phyloP scores from a whole-genome alignment of 2,329 filamentous ascomycete species.

The Colletotrichum paranaense region DNA sequence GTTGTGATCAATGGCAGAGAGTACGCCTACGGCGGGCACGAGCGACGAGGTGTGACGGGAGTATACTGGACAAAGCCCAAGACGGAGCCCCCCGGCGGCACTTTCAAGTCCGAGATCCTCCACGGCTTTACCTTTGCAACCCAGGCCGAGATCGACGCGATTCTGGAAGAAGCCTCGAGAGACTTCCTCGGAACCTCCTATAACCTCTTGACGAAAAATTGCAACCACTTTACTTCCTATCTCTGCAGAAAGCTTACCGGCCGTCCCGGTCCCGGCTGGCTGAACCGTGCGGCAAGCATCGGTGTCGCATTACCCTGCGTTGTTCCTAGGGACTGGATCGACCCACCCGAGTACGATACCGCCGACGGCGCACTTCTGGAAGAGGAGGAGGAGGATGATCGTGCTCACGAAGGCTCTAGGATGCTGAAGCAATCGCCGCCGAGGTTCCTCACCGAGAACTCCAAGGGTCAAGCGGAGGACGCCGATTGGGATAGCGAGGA shows the following conservation, averaged over 20 bases:
- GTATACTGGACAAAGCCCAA: conserved; percentile 86
- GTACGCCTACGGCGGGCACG: conserved; percentile 88
- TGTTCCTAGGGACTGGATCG: conserved; percentile 85
- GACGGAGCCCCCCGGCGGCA: conserved; percentile 80
- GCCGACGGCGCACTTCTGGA: conserved; percentile 77
- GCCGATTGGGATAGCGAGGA: conserved; percentile 59
- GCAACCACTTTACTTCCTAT: conserved; percentile 88
- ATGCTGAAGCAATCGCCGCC: conserved; percentile 62
- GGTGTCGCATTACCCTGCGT: conserved; percentile 85
- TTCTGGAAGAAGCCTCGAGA: conserved; percentile 75
- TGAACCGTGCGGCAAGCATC: conserved; percentile 87
- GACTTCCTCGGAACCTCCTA: conserved; percentile 82
- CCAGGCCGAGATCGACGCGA: conserved; percentile 75
- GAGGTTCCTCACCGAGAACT: conserved; percentile 40
- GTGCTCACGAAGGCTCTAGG: conserved; percentile 63
- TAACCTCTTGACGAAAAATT: conserved; percentile 86
- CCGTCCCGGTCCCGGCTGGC: conserved; percentile 76
- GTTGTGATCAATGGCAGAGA: conserved; percentile 84
- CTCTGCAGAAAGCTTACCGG: conserved; percentile 80
- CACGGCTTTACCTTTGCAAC: conserved; percentile 82
- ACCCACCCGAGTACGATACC: conserved; percentile 80
- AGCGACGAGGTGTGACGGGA: conserved; percentile 75
- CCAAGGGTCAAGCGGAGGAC: conserved; percentile 42
- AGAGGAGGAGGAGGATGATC: conserved; percentile 62
- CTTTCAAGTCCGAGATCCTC: conserved; percentile 79